These are phyloP conservation scores for Leccinum pellstonianum DNA, from an alignment of 768 basidiomycete genomes.

Conservation along the genomic window DNA sequence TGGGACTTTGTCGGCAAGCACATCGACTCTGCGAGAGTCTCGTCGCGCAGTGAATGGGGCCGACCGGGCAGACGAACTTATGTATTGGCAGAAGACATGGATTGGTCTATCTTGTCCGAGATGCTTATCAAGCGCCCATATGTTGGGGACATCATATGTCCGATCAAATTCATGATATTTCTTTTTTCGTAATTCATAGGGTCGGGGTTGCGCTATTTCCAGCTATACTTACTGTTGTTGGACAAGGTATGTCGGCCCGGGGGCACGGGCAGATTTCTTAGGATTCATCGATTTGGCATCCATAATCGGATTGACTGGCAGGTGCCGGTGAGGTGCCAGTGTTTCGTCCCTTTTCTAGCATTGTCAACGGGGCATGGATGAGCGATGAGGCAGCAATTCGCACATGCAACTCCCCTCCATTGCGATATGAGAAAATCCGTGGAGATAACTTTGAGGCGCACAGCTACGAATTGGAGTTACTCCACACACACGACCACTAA, in stretches of 20 bases:
- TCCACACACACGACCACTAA: not conserved
- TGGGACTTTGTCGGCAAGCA: not conserved
- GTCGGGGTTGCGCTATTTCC: not conserved
- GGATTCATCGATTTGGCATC: not conserved
- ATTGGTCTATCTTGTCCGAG: not conserved
- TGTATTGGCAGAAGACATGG: not conserved
- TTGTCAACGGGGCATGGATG: not conserved
- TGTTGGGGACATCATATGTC: not conserved
- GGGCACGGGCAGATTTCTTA: not conserved
- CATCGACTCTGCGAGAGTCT: not conserved
- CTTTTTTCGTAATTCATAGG: not conserved
- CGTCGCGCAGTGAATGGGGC: not conserved
- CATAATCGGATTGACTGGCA: not conserved
- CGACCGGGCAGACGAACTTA: not conserved
- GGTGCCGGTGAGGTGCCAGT: not conserved
- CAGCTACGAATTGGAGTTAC: not conserved
- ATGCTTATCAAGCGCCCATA: not conserved
- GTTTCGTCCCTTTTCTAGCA: not conserved
- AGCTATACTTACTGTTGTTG: not conserved
- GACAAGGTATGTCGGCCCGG: too few species aligned
- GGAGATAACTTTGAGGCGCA: not conserved
- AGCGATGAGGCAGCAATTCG: not conserved
- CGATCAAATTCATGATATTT: not conserved
- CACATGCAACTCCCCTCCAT: not conserved
- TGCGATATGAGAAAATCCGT: constrained; percentile 5